Base-by-base conservation (phyloP, 345 rosid species). In the Arabidopsis arenosa region DNA sequence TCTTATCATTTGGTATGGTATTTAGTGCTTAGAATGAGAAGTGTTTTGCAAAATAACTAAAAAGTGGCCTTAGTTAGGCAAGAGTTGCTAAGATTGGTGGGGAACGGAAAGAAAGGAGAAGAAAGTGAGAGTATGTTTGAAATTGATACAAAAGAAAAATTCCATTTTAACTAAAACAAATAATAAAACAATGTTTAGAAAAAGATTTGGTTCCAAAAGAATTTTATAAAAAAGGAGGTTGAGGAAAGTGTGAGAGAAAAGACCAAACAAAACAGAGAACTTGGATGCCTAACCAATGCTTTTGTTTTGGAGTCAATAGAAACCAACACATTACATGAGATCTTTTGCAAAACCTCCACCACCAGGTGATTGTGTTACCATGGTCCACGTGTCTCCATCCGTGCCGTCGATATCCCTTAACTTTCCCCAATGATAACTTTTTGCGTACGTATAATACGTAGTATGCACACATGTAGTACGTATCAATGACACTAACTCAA, bases 251-350 rank as follows among this genome's bases (percentile, higher is more conserved):
- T 49, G 35, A 58, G 62, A 66, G 68, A 53, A 67, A 66, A 60
- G 59, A 60, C 65, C 70, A 78, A 66, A 67, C 77, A 66, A 66
- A 66, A 73, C 56, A 67, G 26, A 68, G 79, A 73, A 79, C 57
- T 68, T 79, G 61, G 39, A 63, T 75, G 76, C 82, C 82, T 79
- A 75, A 79, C 82, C 82, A 69, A 69, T 79, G 68, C 79, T 63
- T 79, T 79, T 79, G 47, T 43, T 63, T 74, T 63, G 30, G 35
- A 52, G 73, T 58, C 69, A 51, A 58, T 57, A 65, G 44, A 44
- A 61, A 45, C 21, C 54, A 67, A 35, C 56, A 63, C 67, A 63
- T 43, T 40, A 23, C 75, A 69, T 63, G 66, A 66, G 23, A 47
- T 68, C 18, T 51, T 45, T 7, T 68, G 32, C 36, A 67, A 73